A percentile compares a stretch with the other conserved stretches of the same genome.
Evolutionary conservation across 1,284 basidiomycete species (phyloP).

Genomic region (Irpex sp.): DNA sequence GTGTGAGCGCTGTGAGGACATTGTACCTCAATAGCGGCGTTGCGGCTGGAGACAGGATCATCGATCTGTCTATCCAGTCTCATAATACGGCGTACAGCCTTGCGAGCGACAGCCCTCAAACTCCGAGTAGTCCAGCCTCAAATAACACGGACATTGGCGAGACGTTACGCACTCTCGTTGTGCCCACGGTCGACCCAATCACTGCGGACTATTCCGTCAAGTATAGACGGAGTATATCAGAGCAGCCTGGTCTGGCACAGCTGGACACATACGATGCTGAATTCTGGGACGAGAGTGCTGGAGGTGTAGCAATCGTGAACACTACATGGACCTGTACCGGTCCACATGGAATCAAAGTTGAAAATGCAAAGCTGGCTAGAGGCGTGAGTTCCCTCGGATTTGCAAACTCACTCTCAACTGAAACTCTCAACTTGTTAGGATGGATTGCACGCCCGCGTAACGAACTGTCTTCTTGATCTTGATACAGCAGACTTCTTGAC

Average conservation of each 20-base stretch:
- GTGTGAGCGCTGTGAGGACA: conserved; percentile 49
- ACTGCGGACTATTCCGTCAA: conserved; percentile 41
- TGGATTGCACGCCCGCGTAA: conserved; percentile 37
- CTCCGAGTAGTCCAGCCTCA: conserved; percentile 17
- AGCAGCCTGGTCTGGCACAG: conserved; percentile 44
- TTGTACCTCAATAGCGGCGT: conserved; percentile 56
- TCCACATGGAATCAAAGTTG: conserved; percentile 49
- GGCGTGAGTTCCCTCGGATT: conserved; percentile 33
- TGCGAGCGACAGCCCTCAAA: conserved; percentile 7
- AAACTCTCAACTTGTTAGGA: conserved; percentile 31
- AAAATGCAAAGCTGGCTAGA: conserved; percentile 40
- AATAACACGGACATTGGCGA: conserved; percentile 46
- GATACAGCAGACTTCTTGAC: conserved; percentile 30
- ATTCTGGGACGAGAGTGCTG: conserved; percentile 45
- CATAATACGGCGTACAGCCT: conserved; percentile 22
- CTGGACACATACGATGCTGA: conserved; percentile 50
- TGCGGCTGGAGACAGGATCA: conserved; percentile 53
- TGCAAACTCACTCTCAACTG: neutral
- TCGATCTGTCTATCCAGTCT: conserved; percentile 76
- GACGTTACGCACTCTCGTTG: conserved; percentile 52
- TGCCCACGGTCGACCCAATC: conserved; percentile 56
- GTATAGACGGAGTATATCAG: conserved; percentile 38
- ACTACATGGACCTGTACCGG: conserved; percentile 47
- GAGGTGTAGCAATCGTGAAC: conserved; percentile 51
- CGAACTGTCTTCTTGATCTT: conserved; percentile 33